Percentiles rank a stretch among this genome's conserved stretches.
These are phyloP conservation scores for Endothia cerciana DNA, from an alignment of 2,329 filamentous ascomycete genomes.

Conservation along the genomic window DNA sequence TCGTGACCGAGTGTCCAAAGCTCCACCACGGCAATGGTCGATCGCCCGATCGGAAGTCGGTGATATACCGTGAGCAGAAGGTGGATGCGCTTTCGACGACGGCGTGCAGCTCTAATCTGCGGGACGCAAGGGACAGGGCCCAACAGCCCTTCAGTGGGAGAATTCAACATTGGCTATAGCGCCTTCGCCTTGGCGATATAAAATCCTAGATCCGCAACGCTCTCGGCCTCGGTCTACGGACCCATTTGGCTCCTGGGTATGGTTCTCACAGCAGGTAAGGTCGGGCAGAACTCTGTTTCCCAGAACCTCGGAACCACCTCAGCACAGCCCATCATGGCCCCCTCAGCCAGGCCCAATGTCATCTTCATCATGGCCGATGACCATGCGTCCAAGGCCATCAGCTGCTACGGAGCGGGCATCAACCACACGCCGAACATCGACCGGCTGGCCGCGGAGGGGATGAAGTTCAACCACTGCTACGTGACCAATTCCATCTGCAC, in stretches of 20 bases:
- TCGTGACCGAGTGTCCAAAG: background rate
- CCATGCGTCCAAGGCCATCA: conserved; percentile 55
- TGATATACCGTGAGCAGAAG: background rate
- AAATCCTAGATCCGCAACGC: background rate
- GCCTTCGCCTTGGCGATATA: too few species aligned
- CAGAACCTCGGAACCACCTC: background rate
- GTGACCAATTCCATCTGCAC: conserved; percentile 59
- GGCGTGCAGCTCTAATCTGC: background rate
- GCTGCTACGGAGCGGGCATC: conserved; percentile 53
- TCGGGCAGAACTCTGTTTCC: background rate
- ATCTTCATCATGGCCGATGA: conserved; percentile 61
- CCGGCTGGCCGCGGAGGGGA: conserved; percentile 52
- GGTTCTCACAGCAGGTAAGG: background rate
- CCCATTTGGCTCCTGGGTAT: background rate
- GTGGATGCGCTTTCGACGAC: conserved; percentile 2
- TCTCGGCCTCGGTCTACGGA: background rate
- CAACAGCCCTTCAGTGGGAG: background rate
- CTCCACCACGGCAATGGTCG: background rate
- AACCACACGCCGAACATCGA: conserved; percentile 57
- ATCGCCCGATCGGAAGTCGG: conserved; percentile 10
- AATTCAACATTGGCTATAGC: background rate
- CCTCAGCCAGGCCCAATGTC: conserved; percentile 40
- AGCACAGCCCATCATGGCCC: background rate
- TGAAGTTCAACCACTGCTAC: conserved; percentile 57
- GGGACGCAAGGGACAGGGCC: background rate